A percentile compares a stretch with the other conserved stretches of the same genome.
These are phyloP conservation scores for Heterobasidion occidentale DNA, from an alignment of 1,284 basidiomycete species.

Conservation along the genomic window DNA sequence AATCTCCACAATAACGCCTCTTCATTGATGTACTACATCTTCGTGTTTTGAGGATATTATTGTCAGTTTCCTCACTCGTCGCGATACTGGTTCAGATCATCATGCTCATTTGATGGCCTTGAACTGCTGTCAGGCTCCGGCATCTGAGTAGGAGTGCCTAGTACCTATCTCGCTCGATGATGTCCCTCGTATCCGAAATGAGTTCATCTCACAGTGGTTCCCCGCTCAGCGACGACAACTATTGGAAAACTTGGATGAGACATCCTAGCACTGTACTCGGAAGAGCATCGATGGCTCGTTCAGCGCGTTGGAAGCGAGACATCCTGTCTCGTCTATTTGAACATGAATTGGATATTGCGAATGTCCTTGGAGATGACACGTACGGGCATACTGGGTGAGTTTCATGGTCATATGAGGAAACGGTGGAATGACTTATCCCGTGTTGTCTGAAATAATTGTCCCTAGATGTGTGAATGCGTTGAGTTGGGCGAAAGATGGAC, in stretches of 20 bases:
- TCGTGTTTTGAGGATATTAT: no score
- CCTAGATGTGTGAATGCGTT: slow-evolving; percentile 78
- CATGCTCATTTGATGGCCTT: no score
- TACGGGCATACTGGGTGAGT: slow-evolving; percentile 60
- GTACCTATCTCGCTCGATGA: no score
- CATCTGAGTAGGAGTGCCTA: no score
- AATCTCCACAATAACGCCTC: no score
- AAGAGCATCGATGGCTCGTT: not conserved
- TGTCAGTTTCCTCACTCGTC: no score
- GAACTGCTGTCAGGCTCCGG: no score
- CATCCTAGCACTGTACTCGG: not conserved
- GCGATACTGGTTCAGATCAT: no score
- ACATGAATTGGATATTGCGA: slow-evolving; percentile 40
- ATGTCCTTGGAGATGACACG: slow-evolving; percentile 51
- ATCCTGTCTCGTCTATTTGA: slow-evolving; percentile 8
- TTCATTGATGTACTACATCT: no score
- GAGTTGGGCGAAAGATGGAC: slow-evolving; percentile 75
- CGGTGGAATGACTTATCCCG: not conserved
- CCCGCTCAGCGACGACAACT: not conserved
- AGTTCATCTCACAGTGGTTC: not conserved
- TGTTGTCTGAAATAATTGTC: not conserved
- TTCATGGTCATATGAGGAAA: not conserved
- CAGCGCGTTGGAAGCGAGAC: slow-evolving; percentile 5
- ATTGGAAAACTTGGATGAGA: not conserved
- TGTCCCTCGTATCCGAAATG: not conserved